A percentile compares a stretch with the other conserved stretches of the same genome.
Conservation (phyloP, 768 basidiomycete species). For the Leccinum variicolor region DNA sequence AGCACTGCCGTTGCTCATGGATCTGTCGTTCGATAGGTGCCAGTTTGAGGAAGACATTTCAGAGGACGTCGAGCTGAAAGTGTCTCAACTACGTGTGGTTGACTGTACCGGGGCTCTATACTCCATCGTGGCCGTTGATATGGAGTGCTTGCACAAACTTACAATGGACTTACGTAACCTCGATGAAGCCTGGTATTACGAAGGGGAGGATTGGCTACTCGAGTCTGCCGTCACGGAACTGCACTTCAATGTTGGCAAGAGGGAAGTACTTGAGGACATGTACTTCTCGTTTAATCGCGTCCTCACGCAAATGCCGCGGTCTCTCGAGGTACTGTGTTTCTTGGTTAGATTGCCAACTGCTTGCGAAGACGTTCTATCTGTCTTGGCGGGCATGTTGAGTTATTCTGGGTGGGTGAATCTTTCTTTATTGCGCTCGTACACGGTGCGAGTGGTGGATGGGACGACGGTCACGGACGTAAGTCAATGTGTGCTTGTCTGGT, state of each 20-base stretch:
- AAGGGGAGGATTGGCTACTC: neutral
- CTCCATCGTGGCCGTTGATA: neutral
- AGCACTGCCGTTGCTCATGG: slow-evolving; percentile 10
- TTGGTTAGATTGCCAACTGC: neutral
- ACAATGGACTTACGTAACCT: neutral
- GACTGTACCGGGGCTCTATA: neutral
- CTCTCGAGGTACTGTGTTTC: neutral
- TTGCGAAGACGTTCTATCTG: neutral
- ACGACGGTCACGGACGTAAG: neutral
- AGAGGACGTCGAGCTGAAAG: neutral
- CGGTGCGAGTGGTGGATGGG: neutral
- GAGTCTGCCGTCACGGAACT: neutral
- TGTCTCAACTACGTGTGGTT: neutral
- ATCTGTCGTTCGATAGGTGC: slow-evolving; percentile 11
- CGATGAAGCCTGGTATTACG: neutral
- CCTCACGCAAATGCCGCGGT: neutral
- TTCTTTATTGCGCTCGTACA: neutral
- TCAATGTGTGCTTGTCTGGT: neutral
- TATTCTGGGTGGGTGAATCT: neutral
- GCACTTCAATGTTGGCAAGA: neutral
- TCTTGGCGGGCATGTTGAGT: neutral
- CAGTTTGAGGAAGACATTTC: neutral
- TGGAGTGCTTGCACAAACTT: neutral
- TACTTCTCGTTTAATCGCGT: neutral
- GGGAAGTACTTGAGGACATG: neutral